Evolutionary conservation across 306 rosid genomes (phyloP).

Genomic region (Notholithocarpus densiflorus): DNA sequence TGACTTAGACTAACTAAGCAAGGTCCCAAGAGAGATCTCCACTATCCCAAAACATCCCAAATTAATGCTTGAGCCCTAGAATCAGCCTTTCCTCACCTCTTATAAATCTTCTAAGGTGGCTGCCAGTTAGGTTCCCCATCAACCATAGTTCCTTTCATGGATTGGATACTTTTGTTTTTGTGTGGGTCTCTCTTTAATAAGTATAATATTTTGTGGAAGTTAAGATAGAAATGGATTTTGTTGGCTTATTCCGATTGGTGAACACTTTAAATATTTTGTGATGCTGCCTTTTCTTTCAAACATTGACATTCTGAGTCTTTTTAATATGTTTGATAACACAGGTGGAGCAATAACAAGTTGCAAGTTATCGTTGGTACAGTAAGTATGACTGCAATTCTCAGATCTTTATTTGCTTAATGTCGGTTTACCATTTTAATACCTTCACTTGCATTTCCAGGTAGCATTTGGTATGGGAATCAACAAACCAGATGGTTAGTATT

Average conservation of each 20-base stretch:
- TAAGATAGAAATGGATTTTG: slow-evolving; percentile 7
- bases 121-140: no score
- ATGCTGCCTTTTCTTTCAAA: slow-evolving; percentile 3
- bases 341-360: slow-evolving; percentile 87
- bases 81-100: no score
- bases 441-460: slow-evolving; percentile 53
- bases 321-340: slow-evolving; percentile 33
- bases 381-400: slow-evolving; percentile 35
- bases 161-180: neutral
- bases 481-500: slow-evolving; percentile 93
- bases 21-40: no score
- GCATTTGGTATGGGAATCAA: slow-evolving; percentile 99
- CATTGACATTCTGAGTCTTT: slow-evolving; percentile 9
- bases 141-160: neutral
- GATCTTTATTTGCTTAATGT: neutral
- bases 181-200: slow-evolving; percentile 6
- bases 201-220: slow-evolving; percentile 5
- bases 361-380: slow-evolving; percentile 95
- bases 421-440: neutral
- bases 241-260: slow-evolving; percentile 5
- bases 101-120: no score
- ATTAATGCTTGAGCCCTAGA: no score
- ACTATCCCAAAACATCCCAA: no score
- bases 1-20: no score
- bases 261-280: neutral